A percentile compares a stretch with the other conserved stretches of the same genome.
Evolutionary conservation across 805 yeast genomes (phyloP).

Genomic region (Wickerhamiella qilinensis): DNA sequence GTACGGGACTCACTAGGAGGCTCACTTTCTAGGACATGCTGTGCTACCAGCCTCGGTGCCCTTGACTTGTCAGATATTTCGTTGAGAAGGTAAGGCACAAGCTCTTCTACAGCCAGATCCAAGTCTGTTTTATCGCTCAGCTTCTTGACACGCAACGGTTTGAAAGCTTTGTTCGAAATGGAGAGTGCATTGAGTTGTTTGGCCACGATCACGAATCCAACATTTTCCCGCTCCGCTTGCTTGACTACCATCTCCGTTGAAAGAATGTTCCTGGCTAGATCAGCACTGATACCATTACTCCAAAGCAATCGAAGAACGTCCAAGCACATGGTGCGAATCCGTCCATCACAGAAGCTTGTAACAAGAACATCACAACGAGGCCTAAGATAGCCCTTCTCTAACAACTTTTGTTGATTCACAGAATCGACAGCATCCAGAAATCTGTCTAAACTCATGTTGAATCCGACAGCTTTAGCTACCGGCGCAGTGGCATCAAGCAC

Average conservation of each 20-base stretch:
- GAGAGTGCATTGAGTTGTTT: conserved; percentile 39
- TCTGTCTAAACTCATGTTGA: conserved; percentile 63
- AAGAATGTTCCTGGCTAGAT: conserved; percentile 26
- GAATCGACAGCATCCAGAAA: conserved; percentile 34
- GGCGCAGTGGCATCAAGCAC: conserved; percentile 22
- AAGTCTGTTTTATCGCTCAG: conserved; percentile 40
- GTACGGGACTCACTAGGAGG: not conserved
- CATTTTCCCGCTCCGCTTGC: conserved; percentile 52
- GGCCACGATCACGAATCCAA: conserved; percentile 60
- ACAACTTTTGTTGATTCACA: not conserved
- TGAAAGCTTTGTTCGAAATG: conserved; percentile 37
- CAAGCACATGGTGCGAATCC: conserved; percentile 44
- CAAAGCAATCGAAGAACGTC: conserved; percentile 52
- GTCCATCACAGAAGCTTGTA: conserved; percentile 19
- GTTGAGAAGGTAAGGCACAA: conserved; percentile 30
- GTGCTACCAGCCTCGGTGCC: not conserved
- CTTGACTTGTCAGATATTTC: conserved; percentile 11
- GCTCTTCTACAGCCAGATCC: conserved; percentile 60
- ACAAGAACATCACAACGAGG: conserved; percentile 3
- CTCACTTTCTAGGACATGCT: not conserved
- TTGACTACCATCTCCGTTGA: conserved; percentile 48
- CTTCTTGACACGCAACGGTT: conserved; percentile 60
- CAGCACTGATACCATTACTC: conserved; percentile 68
- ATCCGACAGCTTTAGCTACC: conserved; percentile 60
- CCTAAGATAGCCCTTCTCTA: not conserved